Base-by-base conservation (phyloP, 306 rosid species). In the Senna tora region DNA sequence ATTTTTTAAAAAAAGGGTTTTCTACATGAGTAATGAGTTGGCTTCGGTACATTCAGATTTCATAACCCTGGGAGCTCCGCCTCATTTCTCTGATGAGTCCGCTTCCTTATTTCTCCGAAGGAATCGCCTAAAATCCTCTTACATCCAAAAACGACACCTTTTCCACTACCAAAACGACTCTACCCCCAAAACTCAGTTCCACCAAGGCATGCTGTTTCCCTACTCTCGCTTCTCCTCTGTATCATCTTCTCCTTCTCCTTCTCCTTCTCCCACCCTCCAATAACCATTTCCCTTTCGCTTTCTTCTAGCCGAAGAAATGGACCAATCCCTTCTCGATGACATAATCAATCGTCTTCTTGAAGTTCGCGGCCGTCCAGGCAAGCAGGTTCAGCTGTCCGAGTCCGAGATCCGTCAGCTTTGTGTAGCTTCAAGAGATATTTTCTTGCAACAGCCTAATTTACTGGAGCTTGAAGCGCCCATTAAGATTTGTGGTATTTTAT, bases 401-500 rank as follows among this genome's bases (percentile, higher is more conserved):
- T 70, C 96, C 12, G 98, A 90, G 97, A 93, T 93, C 97, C 93
- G 90, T 2, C 96, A 88, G 20, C 97, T 93, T 36, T 93, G 98
- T 71, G 63, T 73, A 0, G 75, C 34, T 69, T 90, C 98, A 17
- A 84, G 80, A 69, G 96, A 88, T 3, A 84, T 93, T 80, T 90
- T 93, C 84, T 58, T 93, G 72, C 89, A 87, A 68, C 98, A 93
- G 75, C 93, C 98, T 53, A 87, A 81, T 81, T 80, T 90, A 73
- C 77, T 93, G 79, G 92, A 93, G 73, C 93, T 93, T 50, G 88
- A 90, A 76, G 96, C 97, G 13, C 98, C 98, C 77, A 90, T 93
- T 72, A 93, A 93, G 85, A 93, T 93, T 85, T 90, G 97, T 56
- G 97, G 98, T 93, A 79, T 65, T 60, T 54, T 46, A 38, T 20